Evolutionary conservation across 176 grass and related monocot species (phyloP).

Genomic region (Eleusine coracana): DNA sequence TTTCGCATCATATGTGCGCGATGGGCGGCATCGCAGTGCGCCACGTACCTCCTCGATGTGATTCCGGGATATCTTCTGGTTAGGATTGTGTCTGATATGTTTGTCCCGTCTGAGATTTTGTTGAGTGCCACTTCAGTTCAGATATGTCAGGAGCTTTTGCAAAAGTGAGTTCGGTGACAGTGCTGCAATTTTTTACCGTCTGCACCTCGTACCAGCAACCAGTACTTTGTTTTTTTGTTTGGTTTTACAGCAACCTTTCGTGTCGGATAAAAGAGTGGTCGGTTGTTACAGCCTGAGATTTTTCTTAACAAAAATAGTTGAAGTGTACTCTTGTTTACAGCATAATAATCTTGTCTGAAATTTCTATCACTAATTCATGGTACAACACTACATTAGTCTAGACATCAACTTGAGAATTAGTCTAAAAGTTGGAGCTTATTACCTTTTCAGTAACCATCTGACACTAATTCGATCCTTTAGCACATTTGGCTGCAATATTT

Average conservation of each 20-base stretch:
- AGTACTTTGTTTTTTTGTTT: background rate
- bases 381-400: background rate
- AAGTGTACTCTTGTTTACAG: background rate
- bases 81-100: background rate
- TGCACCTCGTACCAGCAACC: background rate
- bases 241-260: background rate
- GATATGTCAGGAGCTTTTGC: background rate
- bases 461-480: background rate
- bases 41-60: background rate
- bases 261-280: background rate
- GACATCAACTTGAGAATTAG: background rate
- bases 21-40: background rate
- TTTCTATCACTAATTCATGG: background rate
- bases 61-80: background rate
- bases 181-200: background rate
- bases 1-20: background rate
- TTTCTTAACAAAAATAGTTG: background rate
- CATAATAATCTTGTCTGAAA: background rate
- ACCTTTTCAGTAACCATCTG: background rate
- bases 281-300: background rate
- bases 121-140: background rate
- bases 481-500: background rate
- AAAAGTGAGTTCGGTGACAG: background rate
- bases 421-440: background rate
- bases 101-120: background rate